These are phyloP conservation scores for Aspergillus sp. DNA, from an alignment of 2,329 filamentous ascomycete species.

Conservation along the genomic window DNA sequence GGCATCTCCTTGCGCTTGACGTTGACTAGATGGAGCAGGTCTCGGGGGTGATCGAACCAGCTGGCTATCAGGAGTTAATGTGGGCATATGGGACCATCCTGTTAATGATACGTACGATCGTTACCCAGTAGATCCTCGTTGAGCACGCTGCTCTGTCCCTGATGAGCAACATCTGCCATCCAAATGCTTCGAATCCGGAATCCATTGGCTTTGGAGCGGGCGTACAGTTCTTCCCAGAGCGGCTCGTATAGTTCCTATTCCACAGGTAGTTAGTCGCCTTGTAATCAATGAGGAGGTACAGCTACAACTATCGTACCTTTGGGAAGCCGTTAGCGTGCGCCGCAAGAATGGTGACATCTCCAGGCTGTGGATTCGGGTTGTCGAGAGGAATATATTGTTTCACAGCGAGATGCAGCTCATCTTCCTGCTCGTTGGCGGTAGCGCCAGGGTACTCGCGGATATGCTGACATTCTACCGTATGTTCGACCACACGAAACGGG, in stretches of 20 bases:
- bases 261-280: constrained; percentile 1
- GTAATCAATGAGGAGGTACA: background rate
- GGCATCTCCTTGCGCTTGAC: constrained; percentile 75
- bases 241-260: constrained; percentile 84
- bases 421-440: constrained; percentile 69
- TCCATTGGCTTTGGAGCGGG: constrained; percentile 54
- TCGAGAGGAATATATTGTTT: constrained; percentile 84
- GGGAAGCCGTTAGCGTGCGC: constrained; percentile 91
- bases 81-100: background rate
- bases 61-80: constrained; percentile 54
- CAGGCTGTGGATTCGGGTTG: constrained; percentile 64
- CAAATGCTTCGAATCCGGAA: constrained; percentile 78
- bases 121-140: constrained; percentile 77
- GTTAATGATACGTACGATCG: constrained; percentile 61
- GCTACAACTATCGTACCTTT: constrained; percentile 57
- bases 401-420: constrained; percentile 68
- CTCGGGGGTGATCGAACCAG: constrained; percentile 83
- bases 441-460: constrained; percentile 78
- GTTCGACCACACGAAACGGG: constrained; percentile 62
- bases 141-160: constrained; percentile 73
- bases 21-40: constrained; percentile 83
- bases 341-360: constrained; percentile 80
- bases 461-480: constrained; percentile 70
- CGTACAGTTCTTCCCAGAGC: constrained; percentile 78
- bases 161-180: constrained; percentile 85